Base-by-base conservation (phyloP, 768 basidiomycete genomes). In the Xerocomellus dryophilus region DNA sequence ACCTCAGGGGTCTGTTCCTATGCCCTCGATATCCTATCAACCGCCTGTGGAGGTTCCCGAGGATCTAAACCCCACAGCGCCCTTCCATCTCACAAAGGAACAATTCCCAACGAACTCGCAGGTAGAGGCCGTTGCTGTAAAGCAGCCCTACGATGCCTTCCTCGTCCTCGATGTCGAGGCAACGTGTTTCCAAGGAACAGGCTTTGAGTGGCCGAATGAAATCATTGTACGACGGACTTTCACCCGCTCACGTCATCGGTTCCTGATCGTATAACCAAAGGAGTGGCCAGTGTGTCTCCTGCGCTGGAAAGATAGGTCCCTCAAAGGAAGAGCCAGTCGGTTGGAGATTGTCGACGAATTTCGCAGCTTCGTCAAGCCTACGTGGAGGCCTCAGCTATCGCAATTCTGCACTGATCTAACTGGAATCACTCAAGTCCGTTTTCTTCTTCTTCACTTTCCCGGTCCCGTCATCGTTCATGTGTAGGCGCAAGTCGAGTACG, bases 261-360 rank as follows among this genome's bases (percentile, higher is more conserved):
- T 32, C 54, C 45, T 62, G 43, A 60, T 43, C 54, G 40, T 43
- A 11, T 55, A 10, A 44, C 20, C 41, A 20, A 68, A 96, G 94
- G 94, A 99, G 72, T 93, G 92, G 73, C 96, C 96, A 7, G 90
- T 98, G 11, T 87, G 89, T 61, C 77, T 99, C 4, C 76, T 98
- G 54, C 81, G 80, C 56, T 98, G 95, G 95, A 79, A 74, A 62
- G 83, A 90, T 64, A 82, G 75, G 60, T 74, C 77, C 32, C 53
- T 68, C 17, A 77, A 79, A 47, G 80, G 80, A 45, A 60, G 58
- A 39, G 82, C 83, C 10, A 79, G 76, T 53, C 74, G 76, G 40
- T 75, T 98, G 21, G 82, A 85, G 65, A 74, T 88, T 36, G 78
- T 88, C 18, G 88, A 83, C 59, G 90, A 92, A 67, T 98, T 94